Evolutionary conservation across 331 rosid genomes (phyloP).

Genomic region (Phaseolus coccineus): DNA sequence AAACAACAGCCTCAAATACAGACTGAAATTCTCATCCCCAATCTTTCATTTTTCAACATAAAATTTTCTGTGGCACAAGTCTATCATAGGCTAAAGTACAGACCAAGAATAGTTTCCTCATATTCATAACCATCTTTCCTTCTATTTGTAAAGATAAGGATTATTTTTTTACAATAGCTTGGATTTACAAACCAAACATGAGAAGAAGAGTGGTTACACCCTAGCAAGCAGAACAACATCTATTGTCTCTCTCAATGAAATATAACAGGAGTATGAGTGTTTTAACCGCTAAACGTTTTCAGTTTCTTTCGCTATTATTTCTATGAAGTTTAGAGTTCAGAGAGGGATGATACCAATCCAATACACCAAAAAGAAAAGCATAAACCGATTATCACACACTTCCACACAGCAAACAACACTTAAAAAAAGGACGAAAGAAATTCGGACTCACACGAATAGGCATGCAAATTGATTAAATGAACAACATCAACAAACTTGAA

Average conservation of each 20-base stretch:
- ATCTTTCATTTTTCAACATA: background rate
- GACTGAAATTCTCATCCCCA: background rate
- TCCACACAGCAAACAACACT: background rate
- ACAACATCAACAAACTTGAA: background rate
- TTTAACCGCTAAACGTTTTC: background rate
- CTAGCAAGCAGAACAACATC: background rate
- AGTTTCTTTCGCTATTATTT: background rate
- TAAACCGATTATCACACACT: constrained; percentile 21
- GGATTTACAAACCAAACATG: background rate
- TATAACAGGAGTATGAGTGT: background rate
- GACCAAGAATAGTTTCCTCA: constrained; percentile 20
- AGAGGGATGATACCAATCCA: background rate
- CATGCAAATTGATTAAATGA: constrained; percentile 13
- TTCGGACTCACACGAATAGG: background rate
- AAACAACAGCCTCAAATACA: background rate
- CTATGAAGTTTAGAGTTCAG: background rate
- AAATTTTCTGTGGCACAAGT: background rate
- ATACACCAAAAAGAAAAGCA: background rate
- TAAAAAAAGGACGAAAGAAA: background rate
- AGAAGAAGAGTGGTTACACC: background rate
- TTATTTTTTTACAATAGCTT: background rate
- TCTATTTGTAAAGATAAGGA: constrained; percentile 1
- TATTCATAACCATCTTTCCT: constrained; percentile 9
- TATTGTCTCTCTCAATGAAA: background rate
- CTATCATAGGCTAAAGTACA: constrained; percentile 8